Conservation (phyloP, 192 early-diverging fungal species). For the Haplosporangium gracile region DNA sequence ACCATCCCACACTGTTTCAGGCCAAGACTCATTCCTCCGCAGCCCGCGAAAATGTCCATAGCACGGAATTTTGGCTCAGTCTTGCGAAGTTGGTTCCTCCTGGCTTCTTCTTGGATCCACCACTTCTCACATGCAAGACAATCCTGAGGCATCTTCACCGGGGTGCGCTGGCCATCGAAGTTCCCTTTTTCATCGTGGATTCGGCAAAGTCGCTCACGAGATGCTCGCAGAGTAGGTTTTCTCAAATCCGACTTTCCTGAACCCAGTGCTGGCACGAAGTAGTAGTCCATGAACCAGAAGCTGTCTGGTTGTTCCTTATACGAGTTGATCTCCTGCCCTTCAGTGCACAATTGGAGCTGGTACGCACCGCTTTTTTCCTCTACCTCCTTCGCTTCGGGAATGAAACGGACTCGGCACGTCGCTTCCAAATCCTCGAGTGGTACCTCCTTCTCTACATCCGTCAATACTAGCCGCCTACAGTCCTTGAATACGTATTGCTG, state of each 20-base stretch:
- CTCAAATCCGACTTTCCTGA: neutral
- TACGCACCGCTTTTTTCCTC: neutral
- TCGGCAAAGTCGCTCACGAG: conserved; percentile 33
- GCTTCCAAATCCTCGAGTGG: neutral
- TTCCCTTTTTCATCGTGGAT: conserved; percentile 29
- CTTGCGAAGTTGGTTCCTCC: neutral
- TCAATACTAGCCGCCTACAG: conserved; percentile 7
- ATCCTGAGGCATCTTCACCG: conserved; percentile 3
- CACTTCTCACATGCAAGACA: conserved; percentile 46
- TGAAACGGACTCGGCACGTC: conserved; percentile 4
- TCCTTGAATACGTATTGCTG: conserved; percentile 25
- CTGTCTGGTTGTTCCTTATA: conserved; percentile 21
- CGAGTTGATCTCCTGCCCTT: neutral
- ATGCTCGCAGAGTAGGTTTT: neutral
- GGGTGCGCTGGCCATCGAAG: neutral
- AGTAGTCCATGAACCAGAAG: conserved; percentile 22
- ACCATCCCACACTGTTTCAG: conserved; percentile 69
- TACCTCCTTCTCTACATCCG: neutral
- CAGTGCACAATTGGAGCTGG: neutral
- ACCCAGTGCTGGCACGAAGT: neutral
- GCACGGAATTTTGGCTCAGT: conserved; percentile 57
- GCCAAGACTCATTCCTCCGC: conserved; percentile 76
- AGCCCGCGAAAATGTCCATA: conserved; percentile 79
- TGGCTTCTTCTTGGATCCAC: neutral
- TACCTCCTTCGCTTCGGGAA: neutral